Evolutionary conservation across 345 rosid species (phyloP).

Genomic region (Melastoma malabathricum): DNA sequence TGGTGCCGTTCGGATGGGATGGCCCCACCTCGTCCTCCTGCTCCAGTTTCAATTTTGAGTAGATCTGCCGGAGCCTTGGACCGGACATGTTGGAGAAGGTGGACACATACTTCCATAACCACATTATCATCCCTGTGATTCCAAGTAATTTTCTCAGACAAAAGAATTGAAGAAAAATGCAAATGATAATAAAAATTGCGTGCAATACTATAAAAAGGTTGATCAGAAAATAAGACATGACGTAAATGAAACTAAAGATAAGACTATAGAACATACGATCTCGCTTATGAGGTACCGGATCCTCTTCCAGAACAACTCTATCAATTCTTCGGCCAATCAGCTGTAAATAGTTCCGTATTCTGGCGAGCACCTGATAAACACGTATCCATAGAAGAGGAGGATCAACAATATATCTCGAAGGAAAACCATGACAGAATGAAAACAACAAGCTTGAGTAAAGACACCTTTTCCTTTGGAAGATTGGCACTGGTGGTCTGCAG

Average conservation of each 20-base stretch:
- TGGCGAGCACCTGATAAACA: conserved; percentile 62
- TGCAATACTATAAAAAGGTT: too few relatives aligned
- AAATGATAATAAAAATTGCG: not conserved
- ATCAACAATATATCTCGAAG: too few relatives aligned
- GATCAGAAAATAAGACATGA: too few relatives aligned
- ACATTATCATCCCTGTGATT: conserved; percentile 59
- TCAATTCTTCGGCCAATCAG: conserved; percentile 84
- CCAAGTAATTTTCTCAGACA: conserved; percentile 6
- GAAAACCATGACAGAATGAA: not conserved
- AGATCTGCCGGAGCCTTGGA: conserved; percentile 74
- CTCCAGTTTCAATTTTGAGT: conserved; percentile 79
- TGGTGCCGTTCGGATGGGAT: conserved; percentile 49
- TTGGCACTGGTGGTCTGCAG: conserved; percentile 93
- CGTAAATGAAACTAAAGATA: not conserved
- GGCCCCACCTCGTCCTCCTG: conserved; percentile 65
- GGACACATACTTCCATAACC: conserved; percentile 95
- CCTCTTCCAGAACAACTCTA: conserved; percentile 59
- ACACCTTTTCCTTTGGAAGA: conserved; percentile 69
- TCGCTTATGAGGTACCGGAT: conserved; percentile 56
- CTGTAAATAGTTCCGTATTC: conserved; percentile 85
- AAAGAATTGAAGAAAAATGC: not conserved
- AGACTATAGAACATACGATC: conserved; percentile 47
- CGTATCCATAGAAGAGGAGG: not conserved
- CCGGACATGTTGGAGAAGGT: conserved; percentile 89
- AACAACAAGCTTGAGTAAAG: not conserved